phyloP scores from a whole-genome alignment of 1,284 basidiomycete species.

The Apiotrichum veenhuisii region DNA sequence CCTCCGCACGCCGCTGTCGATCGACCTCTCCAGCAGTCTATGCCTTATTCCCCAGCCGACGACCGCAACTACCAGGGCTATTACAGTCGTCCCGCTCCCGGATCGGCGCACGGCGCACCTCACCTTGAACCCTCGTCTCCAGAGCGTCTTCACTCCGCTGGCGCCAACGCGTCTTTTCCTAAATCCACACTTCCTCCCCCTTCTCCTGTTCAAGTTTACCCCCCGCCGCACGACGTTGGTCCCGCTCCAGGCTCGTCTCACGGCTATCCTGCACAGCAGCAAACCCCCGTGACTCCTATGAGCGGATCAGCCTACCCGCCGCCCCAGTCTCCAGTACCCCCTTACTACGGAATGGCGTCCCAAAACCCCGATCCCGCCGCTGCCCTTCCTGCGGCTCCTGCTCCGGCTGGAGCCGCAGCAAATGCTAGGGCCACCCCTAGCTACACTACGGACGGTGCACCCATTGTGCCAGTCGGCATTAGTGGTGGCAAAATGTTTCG shows the following conservation, averaged over 20 bases:
- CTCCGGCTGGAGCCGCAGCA: conserved; percentile 10
- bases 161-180: conserved; percentile 19
- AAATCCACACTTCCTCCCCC: conserved; percentile 23
- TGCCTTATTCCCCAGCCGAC: conserved; percentile 25
- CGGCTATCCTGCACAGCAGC: conserved; percentile 35
- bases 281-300: conserved; percentile 27
- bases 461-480: conserved; percentile 47
- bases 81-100: conserved; percentile 28
- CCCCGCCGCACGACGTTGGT: conserved; percentile 22
- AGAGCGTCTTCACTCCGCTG: conserved; percentile 34
- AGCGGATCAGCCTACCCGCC: conserved; percentile 35
- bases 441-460: conserved; percentile 40
- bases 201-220: conserved; percentile 26
- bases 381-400: conserved; percentile 29
- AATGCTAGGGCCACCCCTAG: background rate
- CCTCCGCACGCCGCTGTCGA: conserved; percentile 11
- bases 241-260: conserved; percentile 37
- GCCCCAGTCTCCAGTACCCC: conserved; percentile 25
- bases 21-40: conserved; percentile 13
- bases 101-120: conserved; percentile 32
- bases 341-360: conserved; percentile 28
- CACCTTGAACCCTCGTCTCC: conserved; percentile 22
- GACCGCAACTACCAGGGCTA: conserved; percentile 26
- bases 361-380: conserved; percentile 23
- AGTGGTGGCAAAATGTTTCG: conserved; percentile 77